Evolutionary conservation across 139 green algal genomes (phyloP).

Genomic region (Trebouxia sp.): DNA sequence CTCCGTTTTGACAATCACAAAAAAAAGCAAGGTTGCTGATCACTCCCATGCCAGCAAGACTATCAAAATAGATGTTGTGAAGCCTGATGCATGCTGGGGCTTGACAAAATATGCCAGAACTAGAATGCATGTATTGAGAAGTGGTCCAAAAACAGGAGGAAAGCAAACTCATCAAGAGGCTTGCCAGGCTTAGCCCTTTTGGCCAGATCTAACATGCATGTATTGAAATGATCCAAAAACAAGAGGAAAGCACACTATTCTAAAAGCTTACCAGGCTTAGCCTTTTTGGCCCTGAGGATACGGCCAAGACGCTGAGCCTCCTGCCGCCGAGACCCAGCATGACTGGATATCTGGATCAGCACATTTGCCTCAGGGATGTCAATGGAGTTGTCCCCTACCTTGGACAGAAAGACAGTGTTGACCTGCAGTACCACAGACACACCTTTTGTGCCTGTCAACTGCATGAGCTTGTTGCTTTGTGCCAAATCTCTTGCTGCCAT

Average conservation of each 20-base stretch:
- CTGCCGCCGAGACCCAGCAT: constrained; percentile 91
- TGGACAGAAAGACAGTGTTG: constrained; percentile 99
- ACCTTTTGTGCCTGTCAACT: background rate
- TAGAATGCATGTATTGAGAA: too few relatives aligned
- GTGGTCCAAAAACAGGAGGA: too few relatives aligned
- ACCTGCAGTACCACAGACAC: constrained; percentile 45
- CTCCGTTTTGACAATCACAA: too few relatives aligned
- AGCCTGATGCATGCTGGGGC: too few relatives aligned
- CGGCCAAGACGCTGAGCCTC: constrained; percentile 96
- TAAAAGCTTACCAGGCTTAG: constrained; percentile 1
- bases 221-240: too few relatives aligned
- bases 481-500: background rate
- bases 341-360: constrained; percentile 96
- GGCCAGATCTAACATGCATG: too few relatives aligned
- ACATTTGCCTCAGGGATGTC: constrained; percentile 99
- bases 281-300: constrained; percentile 94
- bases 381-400: constrained; percentile 98
- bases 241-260: background rate
- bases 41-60: too few relatives aligned
- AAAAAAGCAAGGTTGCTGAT: too few relatives aligned
- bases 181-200: too few relatives aligned
- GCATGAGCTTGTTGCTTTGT: background rate
- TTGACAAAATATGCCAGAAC: too few relatives aligned
- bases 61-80: too few relatives aligned
- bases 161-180: too few relatives aligned